These are phyloP conservation scores for Tremellales sp. DNA, from an alignment of 1,284 basidiomycete genomes.

Conservation along the genomic window DNA sequence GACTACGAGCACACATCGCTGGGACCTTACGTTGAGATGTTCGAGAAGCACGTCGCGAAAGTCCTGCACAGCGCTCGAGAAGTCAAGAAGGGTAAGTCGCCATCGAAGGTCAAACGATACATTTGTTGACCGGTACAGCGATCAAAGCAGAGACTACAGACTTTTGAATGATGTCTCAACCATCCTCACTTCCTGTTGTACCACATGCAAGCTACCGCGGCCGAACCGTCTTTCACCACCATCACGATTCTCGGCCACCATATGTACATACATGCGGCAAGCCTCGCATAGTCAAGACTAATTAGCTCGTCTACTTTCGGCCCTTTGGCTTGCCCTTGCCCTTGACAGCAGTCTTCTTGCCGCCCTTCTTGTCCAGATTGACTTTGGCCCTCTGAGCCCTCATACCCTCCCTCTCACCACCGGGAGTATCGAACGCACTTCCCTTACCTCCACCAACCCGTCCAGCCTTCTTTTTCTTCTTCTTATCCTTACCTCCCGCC, in stretches of 20 bases:
- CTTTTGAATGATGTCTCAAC: constrained; percentile 18
- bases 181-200: neutral
- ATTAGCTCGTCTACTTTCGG: neutral
- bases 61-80: constrained; percentile 48
- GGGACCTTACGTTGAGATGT: constrained; percentile 82
- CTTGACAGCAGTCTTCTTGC: constrained; percentile 21
- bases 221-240: too few species aligned
- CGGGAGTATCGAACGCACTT: constrained; percentile 29
- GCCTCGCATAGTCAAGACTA: too few species aligned
- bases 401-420: constrained; percentile 38
- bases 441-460: constrained; percentile 12
- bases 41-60: constrained; percentile 65
- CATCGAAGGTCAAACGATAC: neutral
- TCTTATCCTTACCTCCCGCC: constrained; percentile 1
- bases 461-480: constrained; percentile 10
- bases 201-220: too few species aligned
- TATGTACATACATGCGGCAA: too few species aligned
- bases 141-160: constrained; percentile 32
- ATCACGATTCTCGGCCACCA: too few species aligned
- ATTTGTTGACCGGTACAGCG: constrained; percentile 8
- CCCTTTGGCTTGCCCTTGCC: constrained; percentile 30
- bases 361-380: constrained; percentile 35
- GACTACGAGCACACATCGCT: constrained; percentile 58
- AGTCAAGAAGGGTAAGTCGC: constrained; percentile 24
- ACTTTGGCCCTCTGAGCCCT: constrained; percentile 40